phyloP scores from a whole-genome alignment of 2,329 filamentous ascomycete species.

The Drechmeria coniospora region DNA sequence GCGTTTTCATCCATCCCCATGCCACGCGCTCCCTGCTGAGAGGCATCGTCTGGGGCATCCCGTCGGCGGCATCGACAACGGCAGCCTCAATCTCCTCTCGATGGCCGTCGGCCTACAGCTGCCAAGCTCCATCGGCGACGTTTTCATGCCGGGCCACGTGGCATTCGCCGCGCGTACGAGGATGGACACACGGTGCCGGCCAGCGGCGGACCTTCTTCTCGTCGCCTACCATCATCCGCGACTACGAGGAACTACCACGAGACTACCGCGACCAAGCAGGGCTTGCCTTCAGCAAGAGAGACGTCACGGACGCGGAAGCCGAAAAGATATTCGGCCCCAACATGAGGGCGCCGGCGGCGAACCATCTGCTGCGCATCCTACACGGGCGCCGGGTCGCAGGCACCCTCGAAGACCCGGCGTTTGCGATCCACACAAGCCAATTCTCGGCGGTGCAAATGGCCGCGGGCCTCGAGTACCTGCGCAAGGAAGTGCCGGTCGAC shows the following conservation, averaged over 20 bases:
- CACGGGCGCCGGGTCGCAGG: slow-evolving; percentile 50
- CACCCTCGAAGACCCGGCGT: slow-evolving; percentile 43
- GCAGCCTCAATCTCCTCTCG: slow-evolving; percentile 1
- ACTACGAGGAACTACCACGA: slow-evolving; percentile 42
- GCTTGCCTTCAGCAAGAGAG: slow-evolving; percentile 33
- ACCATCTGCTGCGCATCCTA: slow-evolving; percentile 39
- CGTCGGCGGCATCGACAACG: neutral
- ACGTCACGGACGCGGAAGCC: slow-evolving; percentile 33
- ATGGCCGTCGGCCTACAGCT: slow-evolving; percentile 6
- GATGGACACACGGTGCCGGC: neutral
- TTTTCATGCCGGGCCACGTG: slow-evolving; percentile 1
- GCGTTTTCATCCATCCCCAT: slow-evolving; percentile 6
- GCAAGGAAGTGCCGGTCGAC: slow-evolving; percentile 37
- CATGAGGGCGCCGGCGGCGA: slow-evolving; percentile 29
- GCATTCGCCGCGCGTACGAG: slow-evolving; percentile 1
- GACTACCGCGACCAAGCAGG: slow-evolving; percentile 40
- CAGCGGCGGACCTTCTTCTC: slow-evolving; percentile 18
- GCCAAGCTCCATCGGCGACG: neutral
- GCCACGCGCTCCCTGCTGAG: slow-evolving; percentile 16
- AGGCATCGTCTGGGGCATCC: slow-evolving; percentile 10
- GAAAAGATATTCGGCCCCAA: slow-evolving; percentile 32
- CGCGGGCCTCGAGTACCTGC: slow-evolving; percentile 38
- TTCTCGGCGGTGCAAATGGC: slow-evolving; percentile 26
- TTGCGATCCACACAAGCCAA: slow-evolving; percentile 29
- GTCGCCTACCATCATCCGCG: slow-evolving; percentile 24